Evolutionary conservation across 768 basidiomycete genomes (phyloP).

Genomic region (Serendipita vermifera): DNA sequence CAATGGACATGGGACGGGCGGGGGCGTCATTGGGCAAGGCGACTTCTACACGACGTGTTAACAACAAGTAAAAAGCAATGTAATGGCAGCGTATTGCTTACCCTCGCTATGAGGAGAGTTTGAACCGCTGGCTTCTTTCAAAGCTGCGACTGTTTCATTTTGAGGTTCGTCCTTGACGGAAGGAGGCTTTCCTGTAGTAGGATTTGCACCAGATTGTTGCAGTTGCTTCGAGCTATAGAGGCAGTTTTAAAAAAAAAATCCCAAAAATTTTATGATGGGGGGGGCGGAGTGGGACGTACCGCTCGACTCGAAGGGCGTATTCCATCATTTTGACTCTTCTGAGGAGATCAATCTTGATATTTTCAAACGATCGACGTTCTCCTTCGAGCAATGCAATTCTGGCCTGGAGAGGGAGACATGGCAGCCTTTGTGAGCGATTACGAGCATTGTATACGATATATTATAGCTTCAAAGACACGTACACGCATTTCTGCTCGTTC

Average conservation of each 20-base stretch:
- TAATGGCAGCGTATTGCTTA: slow-evolving; percentile 19
- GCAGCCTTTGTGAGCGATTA: slow-evolving; percentile 17
- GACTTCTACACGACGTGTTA: slow-evolving; percentile 39
- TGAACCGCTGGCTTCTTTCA: slow-evolving; percentile 61
- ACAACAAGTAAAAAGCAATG: slow-evolving; percentile 14
- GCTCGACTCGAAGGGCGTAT: slow-evolving; percentile 89
- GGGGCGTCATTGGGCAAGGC: slow-evolving; percentile 56
- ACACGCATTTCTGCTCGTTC: slow-evolving; percentile 99
- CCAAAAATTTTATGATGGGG: neutral
- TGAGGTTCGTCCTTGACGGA: slow-evolving; percentile 56
- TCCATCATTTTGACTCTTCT: slow-evolving; percentile 98
- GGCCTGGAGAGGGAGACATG: slow-evolving; percentile 40
- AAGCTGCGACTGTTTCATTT: slow-evolving; percentile 31
- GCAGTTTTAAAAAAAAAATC: slow-evolving; percentile 13
- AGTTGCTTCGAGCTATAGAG: slow-evolving; percentile 64
- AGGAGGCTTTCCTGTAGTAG: slow-evolving; percentile 53
- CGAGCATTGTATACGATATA: neutral
- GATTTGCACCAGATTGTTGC: slow-evolving; percentile 42
- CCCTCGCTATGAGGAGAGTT: slow-evolving; percentile 84
- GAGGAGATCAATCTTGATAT: slow-evolving; percentile 89
- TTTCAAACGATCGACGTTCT: slow-evolving; percentile 92
- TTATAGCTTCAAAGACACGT: slow-evolving; percentile 25
- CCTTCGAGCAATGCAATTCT: slow-evolving; percentile 96
- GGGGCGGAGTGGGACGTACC: slow-evolving; percentile 41
- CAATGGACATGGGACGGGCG: slow-evolving; percentile 24